Evolutionary conservation across 805 yeast genomes (phyloP), one percentile per base, ranked within the genome.

Genomic region (Saccharomycopsis sp.): DNA sequence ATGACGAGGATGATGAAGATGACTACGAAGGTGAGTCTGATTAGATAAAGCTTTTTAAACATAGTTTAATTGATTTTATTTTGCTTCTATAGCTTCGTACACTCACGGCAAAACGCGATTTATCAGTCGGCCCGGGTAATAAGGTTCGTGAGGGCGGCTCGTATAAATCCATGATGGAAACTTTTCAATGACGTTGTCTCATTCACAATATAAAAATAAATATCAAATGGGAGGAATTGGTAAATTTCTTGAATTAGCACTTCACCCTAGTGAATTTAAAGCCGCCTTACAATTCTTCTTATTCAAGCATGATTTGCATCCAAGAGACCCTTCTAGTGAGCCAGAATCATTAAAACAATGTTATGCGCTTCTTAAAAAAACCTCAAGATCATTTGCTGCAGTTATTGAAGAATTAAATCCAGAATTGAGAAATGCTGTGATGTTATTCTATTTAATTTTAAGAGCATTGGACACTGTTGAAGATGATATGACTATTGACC

Each of bases 381-480:
- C 97, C 0, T 89, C 97, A 13, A 75, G 98, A 52, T 87, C 97
- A 3, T 93, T 93, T 61, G 88, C 83, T n/a, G 86, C 95, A 0
- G 98, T 93, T 19, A 90, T 90, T 56, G 73, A 75, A 69, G 96
- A 93, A 61, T 72, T 93, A 48, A 82, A 87, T 59, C 97, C 97
- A 0, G 96, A 88, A 57, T 68, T 93, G 52, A 75, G 95, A 53
- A 79, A 79, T 52, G 85, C 83, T 1, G 74, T 86, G 50, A 80
- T 79, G 88, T 48, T 93, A 4, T 93, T 93, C 64, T 93, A 93
- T 63, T 64, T 93, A 45, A 72, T 88, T 19, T 67, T 93, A 52
- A 75, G 98, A 50, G 98, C 95, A 1, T 74, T 93, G 56, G 98
- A 93, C 59, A 93, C 98, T 1, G 74, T 93, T 45, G 98, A 93